Evolutionary conservation across 768 basidiomycete genomes (phyloP).

Genomic region (Serendipita sp.): DNA sequence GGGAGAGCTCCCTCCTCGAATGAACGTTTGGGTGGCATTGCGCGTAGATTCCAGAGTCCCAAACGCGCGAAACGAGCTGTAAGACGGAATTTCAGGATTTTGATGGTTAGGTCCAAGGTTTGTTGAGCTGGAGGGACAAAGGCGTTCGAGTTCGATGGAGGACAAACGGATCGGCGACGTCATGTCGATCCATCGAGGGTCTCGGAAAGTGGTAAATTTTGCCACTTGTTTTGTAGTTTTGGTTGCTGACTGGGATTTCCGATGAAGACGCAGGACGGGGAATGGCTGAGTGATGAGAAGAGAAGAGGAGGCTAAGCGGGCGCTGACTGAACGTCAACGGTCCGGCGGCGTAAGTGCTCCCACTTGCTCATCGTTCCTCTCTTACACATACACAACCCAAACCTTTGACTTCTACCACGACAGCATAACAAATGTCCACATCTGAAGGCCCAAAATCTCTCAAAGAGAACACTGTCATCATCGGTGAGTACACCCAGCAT

Average conservation of each 20-base stretch:
- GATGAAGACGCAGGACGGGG: neutral
- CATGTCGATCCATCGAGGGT: neutral
- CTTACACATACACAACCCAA: too few species aligned
- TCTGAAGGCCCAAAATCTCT: slow-evolving; percentile 35
- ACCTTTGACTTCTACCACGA: neutral
- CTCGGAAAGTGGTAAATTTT: neutral
- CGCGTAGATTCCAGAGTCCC: neutral
- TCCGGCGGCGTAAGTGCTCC: neutral
- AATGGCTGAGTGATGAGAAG: neutral
- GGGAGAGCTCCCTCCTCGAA: neutral
- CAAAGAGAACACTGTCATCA: slow-evolving; percentile 76
- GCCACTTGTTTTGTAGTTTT: neutral
- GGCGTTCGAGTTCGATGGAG: neutral
- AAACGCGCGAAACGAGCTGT: neutral
- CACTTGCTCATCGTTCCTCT: too few species aligned
- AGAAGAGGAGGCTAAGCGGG: neutral
- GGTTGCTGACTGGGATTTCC: neutral
- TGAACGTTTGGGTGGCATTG: neutral
- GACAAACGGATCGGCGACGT: neutral
- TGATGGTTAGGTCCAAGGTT: neutral
- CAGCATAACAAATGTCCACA: slow-evolving; percentile 24
- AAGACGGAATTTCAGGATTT: neutral
- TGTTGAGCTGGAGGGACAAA: neutral
- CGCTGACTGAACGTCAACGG: neutral
- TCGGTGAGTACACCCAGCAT: slow-evolving; percentile 37